Base-by-base conservation (phyloP, 805 yeast genomes). In the Ascoidea tarda region DNA sequence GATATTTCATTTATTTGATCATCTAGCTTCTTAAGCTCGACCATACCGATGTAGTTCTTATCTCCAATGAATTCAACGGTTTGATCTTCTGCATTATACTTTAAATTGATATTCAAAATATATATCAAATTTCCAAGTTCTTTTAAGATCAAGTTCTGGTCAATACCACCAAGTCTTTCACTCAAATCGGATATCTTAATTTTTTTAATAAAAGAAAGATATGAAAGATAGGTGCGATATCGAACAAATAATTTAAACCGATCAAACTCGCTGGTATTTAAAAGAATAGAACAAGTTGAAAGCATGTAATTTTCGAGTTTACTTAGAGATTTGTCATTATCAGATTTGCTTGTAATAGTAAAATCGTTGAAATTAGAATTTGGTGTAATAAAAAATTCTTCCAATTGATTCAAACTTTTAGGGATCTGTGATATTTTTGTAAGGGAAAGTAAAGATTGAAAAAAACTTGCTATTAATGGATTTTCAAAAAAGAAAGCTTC, bases 181-280 rank as follows among this genome's bases (percentile, higher is more conserved):
- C 59, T 52, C 54, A 67, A 52, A 45, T 62, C 63, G 1, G 46
- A 49, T 5, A 63, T 44, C 2, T 58, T 44, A 12, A 61, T 63
- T 44, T 52, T 52, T 10, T 61, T 59, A 33, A 64, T 54, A 14
- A 68, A 51, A 0, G 72, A 66, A 2, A 72, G 56, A 50, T 69
- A 72, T 4, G 63, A 57, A 4, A 62, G 48, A 50, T 64, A 65
- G 2, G 62, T 59, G 54, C 65, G 67, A 46, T 61, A 59, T 52
- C 69, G 59, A 28, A 69, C 51, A 2, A 59, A 54, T n/a, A 59
- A 54, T 48, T 54, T 54, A 32, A 68, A 55, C 21, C 54, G 55
- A 32, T 61, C 66, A 68, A 5, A 59, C 58, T 28, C 52, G 56
- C 1, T 49, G 46, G 33, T 65, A 47, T 51, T 68, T n/a, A 33